Evolutionary conservation across 805 yeast genomes (phyloP).

Genomic region (Monosporozyma solicola): DNA sequence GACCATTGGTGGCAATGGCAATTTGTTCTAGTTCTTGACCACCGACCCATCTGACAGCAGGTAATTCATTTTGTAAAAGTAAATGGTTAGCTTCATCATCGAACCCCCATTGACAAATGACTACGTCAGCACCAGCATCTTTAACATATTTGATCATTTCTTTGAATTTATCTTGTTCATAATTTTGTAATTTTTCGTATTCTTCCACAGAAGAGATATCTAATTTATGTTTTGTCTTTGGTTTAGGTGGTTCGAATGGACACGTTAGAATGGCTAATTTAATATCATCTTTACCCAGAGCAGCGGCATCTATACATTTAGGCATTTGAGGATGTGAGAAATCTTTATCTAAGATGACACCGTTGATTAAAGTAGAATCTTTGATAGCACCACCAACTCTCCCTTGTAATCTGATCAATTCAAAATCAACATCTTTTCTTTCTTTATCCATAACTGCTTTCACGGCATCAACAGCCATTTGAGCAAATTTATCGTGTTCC

Average conservation of each 20-base stretch:
- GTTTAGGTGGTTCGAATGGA: constrained; percentile 99
- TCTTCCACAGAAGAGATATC: constrained; percentile 93
- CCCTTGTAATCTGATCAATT: constrained; percentile 89
- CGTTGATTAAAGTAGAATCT: constrained; percentile 77
- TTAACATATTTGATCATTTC: constrained; percentile 87
- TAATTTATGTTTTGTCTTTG: constrained; percentile 95
- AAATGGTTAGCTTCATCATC: constrained; percentile 98
- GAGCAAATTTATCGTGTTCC: constrained; percentile 85
- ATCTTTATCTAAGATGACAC: constrained; percentile 92
- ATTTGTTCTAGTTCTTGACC: constrained; percentile 92
- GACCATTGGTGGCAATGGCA: constrained; percentile 95
- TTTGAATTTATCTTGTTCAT: constrained; percentile 83
- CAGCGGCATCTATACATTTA: constrained; percentile 40
- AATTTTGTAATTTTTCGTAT: constrained; percentile 79
- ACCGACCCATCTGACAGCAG: constrained; percentile 99
- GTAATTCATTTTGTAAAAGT: constrained; percentile 75
- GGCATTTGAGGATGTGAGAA: constrained; percentile 99
- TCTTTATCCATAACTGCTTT: constrained; percentile 84
- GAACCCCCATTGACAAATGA: constrained; percentile 98
- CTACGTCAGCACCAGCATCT: constrained; percentile 87
- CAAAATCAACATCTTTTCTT: constrained; percentile 94
- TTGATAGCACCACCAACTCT: constrained; percentile 91
- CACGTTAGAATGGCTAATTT: constrained; percentile 92
- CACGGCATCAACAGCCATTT: constrained; percentile 96
- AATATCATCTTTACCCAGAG: constrained; percentile 44